Evolutionary conservation across 495 filamentous ascomycete genomes (phyloP), one percentile per base, ranked within the genome.

Genomic region (Talaromyces adpressus): DNA sequence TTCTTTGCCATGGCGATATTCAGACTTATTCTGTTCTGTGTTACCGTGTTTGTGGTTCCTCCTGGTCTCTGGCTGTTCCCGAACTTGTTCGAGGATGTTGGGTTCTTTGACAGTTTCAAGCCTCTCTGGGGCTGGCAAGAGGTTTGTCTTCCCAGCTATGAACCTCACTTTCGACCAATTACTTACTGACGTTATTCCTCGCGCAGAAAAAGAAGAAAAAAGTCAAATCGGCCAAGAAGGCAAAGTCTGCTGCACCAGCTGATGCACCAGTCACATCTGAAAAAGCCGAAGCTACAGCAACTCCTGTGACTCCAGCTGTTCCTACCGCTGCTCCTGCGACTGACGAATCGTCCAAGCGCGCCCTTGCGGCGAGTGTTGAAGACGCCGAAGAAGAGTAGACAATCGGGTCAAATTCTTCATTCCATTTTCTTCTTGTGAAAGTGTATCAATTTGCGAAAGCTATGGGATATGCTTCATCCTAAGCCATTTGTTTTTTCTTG

Each of bases 1-100:
- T 99, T 99, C 86, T 97, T 99, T 75, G 89, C 85, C 68, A 97
- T 99, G 93, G 87, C 93, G 0, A 93, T 99, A 67, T 91, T 98
- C 84, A 85, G 95, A 61, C 81, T 98, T 22, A 96, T 98, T 60
- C 78, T 99, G n/a, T 99, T 98, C 78, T 89, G 89, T 68, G 75
- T 93, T 71, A 98, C 95, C 11, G 90, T 96, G 68, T 93, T 98
- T 70, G 81, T 84, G 7, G 82, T 86, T 9, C 81, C 92, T 14
- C 94, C 93, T 1, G 95, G 95, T 65, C 80, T 99, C 30, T 99
- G 95, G 95, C 81, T 99, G 53, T 99, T 92, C 81, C 95, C 95
- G 53, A 99, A 99, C 71, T 74, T 99, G 22, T 99, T 97, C 77
- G 95, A 98, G 75, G 95, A 99, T 72, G 95, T 99, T 52, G 94